These are phyloP conservation scores for Euphorbia neoarborescens DNA, from an alignment of 441 rosid genomes.

Conservation along the genomic window DNA sequence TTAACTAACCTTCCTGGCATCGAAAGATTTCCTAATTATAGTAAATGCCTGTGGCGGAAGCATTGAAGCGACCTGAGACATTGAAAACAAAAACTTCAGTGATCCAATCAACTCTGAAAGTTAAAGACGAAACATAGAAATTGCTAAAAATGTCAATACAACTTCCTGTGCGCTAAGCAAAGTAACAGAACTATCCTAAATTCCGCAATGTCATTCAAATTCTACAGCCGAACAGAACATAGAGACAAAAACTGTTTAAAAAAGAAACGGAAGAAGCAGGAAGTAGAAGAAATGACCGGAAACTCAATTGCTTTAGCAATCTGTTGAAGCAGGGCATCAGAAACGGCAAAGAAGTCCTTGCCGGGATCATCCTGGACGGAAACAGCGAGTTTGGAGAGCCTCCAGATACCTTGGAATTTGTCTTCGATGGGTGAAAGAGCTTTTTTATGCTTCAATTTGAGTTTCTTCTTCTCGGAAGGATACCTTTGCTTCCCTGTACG, in stretches of 20 bases:
- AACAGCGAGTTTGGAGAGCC: slow-evolving; percentile 70
- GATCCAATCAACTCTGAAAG: background rate
- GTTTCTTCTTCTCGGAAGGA: slow-evolving; percentile 89
- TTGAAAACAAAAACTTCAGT: background rate
- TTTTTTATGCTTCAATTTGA: slow-evolving; percentile 48
- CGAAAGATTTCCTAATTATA: slow-evolving; percentile 79
- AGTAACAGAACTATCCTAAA: background rate
- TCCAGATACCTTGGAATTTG: slow-evolving; percentile 79
- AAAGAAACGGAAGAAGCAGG: background rate
- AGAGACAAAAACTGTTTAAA: background rate
- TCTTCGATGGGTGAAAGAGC: slow-evolving; percentile 38
- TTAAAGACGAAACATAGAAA: too few species aligned
- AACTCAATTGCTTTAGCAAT: slow-evolving; percentile 74
- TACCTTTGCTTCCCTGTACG: slow-evolving; percentile 78
- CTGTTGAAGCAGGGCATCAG: slow-evolving; percentile 60
- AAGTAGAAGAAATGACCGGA: slow-evolving; percentile 39
- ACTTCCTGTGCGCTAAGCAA: background rate
- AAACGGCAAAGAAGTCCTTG: slow-evolving; percentile 57
- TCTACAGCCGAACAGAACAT: background rate
- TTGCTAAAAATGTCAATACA: background rate
- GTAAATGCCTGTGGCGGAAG: slow-evolving; percentile 72
- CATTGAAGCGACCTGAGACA: slow-evolving; percentile 71
- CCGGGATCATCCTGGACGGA: slow-evolving; percentile 71
- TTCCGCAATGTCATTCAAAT: background rate
- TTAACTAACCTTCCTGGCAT: slow-evolving; percentile 70